A percentile compares a stretch with the other conserved stretches of the same genome.
These are phyloP conservation scores for Draba incana DNA, from an alignment of 345 rosid species.

Conservation along the genomic window DNA sequence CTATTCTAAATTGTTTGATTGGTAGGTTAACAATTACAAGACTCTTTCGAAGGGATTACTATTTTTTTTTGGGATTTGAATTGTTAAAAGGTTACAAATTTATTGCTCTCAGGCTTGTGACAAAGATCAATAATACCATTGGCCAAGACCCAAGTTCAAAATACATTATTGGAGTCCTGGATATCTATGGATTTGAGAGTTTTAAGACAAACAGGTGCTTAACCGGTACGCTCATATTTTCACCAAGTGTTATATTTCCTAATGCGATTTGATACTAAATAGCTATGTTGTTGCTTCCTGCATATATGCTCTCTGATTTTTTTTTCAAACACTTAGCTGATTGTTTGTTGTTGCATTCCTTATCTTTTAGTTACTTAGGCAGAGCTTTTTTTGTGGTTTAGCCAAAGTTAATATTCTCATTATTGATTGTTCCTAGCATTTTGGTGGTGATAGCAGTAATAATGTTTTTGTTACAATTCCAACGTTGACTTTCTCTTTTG, in stretches of 20 bases:
- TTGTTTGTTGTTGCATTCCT: conserved; percentile 5
- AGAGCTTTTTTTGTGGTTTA: conserved; percentile 8
- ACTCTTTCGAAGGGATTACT: background rate
- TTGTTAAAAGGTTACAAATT: conserved; percentile 28
- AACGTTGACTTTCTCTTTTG: conserved; percentile 26
- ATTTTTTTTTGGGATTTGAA: background rate
- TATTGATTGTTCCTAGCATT: conserved; percentile 16
- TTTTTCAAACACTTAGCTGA: conserved; percentile 28
- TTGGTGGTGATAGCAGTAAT: conserved; percentile 20
- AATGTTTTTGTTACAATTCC: conserved; percentile 11
- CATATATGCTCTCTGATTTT: conserved; percentile 14
- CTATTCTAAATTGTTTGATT: conserved; percentile 94
- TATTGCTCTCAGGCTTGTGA: conserved; percentile 74
- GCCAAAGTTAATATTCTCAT: conserved; percentile 4
- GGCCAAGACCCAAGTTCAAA: conserved; percentile 91
- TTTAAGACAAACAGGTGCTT: conserved; percentile 99
- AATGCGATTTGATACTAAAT: conserved; percentile 14
- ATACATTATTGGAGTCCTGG: conserved; percentile 85
- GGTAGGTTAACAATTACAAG: conserved; percentile 51
- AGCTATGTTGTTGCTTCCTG: conserved; percentile 6
- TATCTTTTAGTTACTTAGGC: conserved; percentile 25
- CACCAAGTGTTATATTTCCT: conserved; percentile 46
- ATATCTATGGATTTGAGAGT: conserved; percentile 99
- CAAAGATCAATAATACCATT: conserved; percentile 81
- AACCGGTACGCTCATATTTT: conserved; percentile 83